These are phyloP conservation scores for Camelina hispida DNA, from an alignment of 345 rosid species.

Conservation along the genomic window DNA sequence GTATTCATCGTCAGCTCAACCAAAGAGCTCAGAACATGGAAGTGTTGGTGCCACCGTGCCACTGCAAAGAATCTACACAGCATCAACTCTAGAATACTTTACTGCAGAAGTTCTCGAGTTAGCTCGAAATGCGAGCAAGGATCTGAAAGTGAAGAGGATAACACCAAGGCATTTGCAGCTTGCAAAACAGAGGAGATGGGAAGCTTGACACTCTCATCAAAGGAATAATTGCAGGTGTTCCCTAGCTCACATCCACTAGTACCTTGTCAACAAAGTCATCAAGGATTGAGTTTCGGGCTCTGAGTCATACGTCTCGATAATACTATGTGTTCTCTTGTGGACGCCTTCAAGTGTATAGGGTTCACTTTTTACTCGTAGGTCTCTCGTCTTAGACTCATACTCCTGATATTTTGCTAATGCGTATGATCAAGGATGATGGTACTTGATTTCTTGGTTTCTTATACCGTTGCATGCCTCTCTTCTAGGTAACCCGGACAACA, in stretches of 20 bases:
- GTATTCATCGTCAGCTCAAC: slow-evolving; percentile 75
- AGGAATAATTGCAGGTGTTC: slow-evolving; percentile 81
- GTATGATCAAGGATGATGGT: slow-evolving; percentile 13
- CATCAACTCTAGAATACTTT: slow-evolving; percentile 71
- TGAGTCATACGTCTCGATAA: too few species aligned
- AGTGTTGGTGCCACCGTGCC: slow-evolving; percentile 84
- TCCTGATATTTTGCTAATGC: slow-evolving; percentile 24
- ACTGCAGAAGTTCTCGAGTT: slow-evolving; percentile 83
- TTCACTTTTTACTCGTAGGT: slow-evolving; percentile 12
- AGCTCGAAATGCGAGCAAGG: slow-evolving; percentile 78
- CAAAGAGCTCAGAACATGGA: slow-evolving; percentile 60
- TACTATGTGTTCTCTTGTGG: slow-evolving; percentile 20
- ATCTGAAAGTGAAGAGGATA: slow-evolving; percentile 77
- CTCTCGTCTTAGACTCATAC: slow-evolving; percentile 15
- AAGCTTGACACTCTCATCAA: slow-evolving; percentile 76
- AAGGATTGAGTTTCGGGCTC: slow-evolving; percentile 50
- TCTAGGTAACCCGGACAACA: background rate
- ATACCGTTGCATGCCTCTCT: background rate
- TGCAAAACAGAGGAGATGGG: slow-evolving; percentile 63
- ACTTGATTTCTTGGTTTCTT: slow-evolving; percentile 18
- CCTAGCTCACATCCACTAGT: slow-evolving; percentile 82
- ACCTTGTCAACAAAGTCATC: slow-evolving; percentile 80
- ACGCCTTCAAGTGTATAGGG: slow-evolving; percentile 37
- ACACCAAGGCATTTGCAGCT: slow-evolving; percentile 69
- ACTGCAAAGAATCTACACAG: slow-evolving; percentile 61